Evolutionary conservation across 2,329 filamentous ascomycete species (phyloP), one percentile per base, ranked within the genome.

Genomic region (Colletotrichum aenigma): DNA sequence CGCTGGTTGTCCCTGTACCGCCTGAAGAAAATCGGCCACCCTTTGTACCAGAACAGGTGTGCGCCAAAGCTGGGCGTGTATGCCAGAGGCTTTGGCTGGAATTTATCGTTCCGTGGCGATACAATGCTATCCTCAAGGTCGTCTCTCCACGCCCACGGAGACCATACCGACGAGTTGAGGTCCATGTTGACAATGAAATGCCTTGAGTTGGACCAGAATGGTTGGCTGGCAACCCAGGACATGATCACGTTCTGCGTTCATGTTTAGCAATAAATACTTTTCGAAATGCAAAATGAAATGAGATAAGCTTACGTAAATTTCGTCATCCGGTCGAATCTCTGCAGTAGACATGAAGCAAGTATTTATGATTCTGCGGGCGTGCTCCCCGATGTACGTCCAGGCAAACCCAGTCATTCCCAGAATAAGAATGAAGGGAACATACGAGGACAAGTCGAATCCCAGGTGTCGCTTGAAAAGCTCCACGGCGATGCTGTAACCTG

Each of bases 311-410:
- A 24, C 24, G 0, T 56, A 56, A 3, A 56, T 56, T 1, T 56
- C 52, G 24, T 56, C 52, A 10, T 56, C 52, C 16, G 52, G 2
- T 1, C 21, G 24, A 16, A 56, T 26, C 1, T 26, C 52, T 26
- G 52, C 52, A 15, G 21, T 26, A 6, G 52, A 8, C 52, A 56
- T 56, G 52, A 56, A 26, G 7, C 24, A 56, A 16, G 52, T 3
- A 0, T 26, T 56, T 0, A 56, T 24, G 52, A 56, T 15, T 1
- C 24, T 24, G 13, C 24, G 21, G 13, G 1, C 15, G 21, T 56
- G 13, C 0, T 56, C 52, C 0, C 4, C 24, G 5, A 56, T 0
- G 21, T 56, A 56, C 21, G 4, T 0, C 24, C 52, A 48, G 0
- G 38, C 21, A 24, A 56, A 24, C 0, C 52, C 52, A 21, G 52